Conservation (phyloP, 2,329 filamentous ascomycete species). For the Scedosporium dehoogii region DNA sequence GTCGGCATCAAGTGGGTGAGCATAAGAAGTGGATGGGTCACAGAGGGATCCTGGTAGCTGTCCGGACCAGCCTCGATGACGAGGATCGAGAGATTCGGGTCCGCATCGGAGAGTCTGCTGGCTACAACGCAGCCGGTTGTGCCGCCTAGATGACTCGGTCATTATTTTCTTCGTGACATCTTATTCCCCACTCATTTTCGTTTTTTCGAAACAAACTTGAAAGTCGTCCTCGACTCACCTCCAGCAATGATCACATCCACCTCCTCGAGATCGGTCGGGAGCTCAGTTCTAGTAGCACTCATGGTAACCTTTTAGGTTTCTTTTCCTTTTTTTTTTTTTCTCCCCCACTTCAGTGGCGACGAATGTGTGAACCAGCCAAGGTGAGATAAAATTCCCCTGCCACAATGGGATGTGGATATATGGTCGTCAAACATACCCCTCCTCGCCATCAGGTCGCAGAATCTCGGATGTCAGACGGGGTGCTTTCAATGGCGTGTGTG, state of each 20-base stretch:
- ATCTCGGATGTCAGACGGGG: too few relatives aligned
- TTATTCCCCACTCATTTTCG: background rate
- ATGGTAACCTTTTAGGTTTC: background rate
- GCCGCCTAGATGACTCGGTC: slow-evolving; percentile 14
- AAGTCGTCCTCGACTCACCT: slow-evolving; percentile 6
- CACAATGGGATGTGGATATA: too few relatives aligned
- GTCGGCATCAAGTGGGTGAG: slow-evolving; percentile 13
- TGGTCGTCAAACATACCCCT: too few relatives aligned
- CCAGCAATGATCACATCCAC: slow-evolving; percentile 16
- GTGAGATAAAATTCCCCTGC: too few relatives aligned
- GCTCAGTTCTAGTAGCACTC: background rate
- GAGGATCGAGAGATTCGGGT: slow-evolving; percentile 17
- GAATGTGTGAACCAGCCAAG: too few relatives aligned
- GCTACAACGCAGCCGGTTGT: slow-evolving; percentile 18
- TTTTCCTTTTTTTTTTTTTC: too few relatives aligned
- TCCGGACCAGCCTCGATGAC: slow-evolving; percentile 18
- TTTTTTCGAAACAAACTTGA: background rate
- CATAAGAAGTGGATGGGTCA: slow-evolving; percentile 16
- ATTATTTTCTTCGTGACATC: background rate
- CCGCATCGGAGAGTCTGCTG: slow-evolving; percentile 15
- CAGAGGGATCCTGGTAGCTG: slow-evolving; percentile 15
- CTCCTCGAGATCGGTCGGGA: slow-evolving; percentile 8
- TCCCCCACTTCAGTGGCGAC: too few relatives aligned
- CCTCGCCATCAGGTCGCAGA: too few relatives aligned
- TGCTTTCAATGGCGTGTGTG: too few relatives aligned